A percentile compares a stretch with the other conserved stretches of the same genome.
Evolutionary conservation across 345 rosid genomes (phyloP).

Genomic region (Salix purpurea): DNA sequence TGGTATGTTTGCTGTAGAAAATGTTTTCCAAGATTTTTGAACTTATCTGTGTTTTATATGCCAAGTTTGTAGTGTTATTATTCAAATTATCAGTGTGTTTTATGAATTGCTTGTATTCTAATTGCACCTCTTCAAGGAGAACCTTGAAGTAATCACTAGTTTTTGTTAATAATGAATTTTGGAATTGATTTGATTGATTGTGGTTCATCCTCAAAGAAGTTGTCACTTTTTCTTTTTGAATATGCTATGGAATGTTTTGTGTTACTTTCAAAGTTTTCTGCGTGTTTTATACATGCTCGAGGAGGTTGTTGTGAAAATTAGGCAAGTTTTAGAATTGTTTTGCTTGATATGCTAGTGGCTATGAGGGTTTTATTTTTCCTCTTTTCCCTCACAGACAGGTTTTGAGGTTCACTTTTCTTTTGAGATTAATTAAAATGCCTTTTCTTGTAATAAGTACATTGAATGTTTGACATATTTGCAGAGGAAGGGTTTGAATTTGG

Average conservation of each 20-base stretch:
- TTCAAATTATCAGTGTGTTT: not conserved
- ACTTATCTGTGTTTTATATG: not conserved
- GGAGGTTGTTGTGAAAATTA: not conserved
- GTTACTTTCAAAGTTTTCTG: not conserved
- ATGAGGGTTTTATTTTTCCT: not conserved
- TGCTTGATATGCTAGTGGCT: not conserved
- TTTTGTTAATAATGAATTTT: not conserved
- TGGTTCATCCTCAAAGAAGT: not conserved
- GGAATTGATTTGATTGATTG: not conserved
- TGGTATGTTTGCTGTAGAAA: not conserved
- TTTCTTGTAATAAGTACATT: slow-evolving; percentile 1
- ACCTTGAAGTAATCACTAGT: not conserved
- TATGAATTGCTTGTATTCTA: not conserved
- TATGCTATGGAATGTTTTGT: not conserved
- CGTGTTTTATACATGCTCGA: not conserved
- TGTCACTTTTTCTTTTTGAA: not conserved
- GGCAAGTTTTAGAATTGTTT: not conserved
- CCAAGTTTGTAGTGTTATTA: not conserved
- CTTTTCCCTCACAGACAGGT: not conserved
- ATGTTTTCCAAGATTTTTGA: not conserved
- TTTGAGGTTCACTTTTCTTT: not conserved
- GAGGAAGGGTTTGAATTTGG: slow-evolving; percentile 34
- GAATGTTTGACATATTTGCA: slow-evolving; percentile 32
- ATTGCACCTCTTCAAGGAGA: not conserved
- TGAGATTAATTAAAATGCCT: slow-evolving; percentile 4